phyloP scores from a whole-genome alignment of 176 grass and related monocot species.

The Luzula sylvatica region DNA sequence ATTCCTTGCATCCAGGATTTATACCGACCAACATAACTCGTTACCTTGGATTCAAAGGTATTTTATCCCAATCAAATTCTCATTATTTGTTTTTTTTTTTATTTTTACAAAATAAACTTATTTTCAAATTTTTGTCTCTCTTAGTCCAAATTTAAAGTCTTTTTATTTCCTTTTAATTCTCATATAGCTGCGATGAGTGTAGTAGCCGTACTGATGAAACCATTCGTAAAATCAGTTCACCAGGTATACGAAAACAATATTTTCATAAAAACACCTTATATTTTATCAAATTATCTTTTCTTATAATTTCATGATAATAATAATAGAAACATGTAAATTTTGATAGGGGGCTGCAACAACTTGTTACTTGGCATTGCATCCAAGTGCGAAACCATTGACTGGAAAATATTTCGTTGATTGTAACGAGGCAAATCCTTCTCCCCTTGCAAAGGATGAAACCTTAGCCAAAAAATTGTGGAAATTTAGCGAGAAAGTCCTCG shows the following conservation, averaged over 20 bases:
- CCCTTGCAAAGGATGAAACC: not conserved
- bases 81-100: not conserved
- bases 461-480: slow-evolving; percentile 3
- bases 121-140: not conserved
- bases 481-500: not conserved
- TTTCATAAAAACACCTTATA: not conserved
- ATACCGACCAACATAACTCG: not conserved
- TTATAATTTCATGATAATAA: not conserved
- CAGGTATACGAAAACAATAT: not conserved
- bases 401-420: slow-evolving; percentile 7
- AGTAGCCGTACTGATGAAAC: not conserved
- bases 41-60: not conserved
- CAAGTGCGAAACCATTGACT: not conserved
- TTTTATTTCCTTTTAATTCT: not conserved
- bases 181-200: not conserved
- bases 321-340: not conserved
- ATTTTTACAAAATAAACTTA: not conserved
- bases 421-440: not conserved
- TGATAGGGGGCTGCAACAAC: not conserved
- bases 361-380: slow-evolving; percentile 1
- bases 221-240: not conserved
- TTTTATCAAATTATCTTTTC: not conserved
- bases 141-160: not conserved
- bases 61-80: not conserved
- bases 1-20: not conserved